These are phyloP conservation scores for Sarocladium oryzae DNA, from an alignment of 2,329 filamentous ascomycete genomes.

Conservation along the genomic window DNA sequence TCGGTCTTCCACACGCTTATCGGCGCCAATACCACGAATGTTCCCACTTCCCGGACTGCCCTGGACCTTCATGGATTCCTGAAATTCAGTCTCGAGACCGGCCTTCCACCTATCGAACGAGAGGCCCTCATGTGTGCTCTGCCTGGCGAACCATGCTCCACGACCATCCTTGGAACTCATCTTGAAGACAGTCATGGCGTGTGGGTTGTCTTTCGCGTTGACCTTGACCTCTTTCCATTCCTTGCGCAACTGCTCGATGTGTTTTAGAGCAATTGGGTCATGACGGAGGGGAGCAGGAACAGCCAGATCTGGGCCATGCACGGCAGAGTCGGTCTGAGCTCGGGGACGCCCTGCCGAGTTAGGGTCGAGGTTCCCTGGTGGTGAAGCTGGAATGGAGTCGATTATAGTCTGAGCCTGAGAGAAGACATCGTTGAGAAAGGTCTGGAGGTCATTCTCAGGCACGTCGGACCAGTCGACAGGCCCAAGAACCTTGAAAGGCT, in stretches of 20 bases:
- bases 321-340: slow-evolving; percentile 48
- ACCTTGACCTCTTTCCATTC: slow-evolving; percentile 85
- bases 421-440: slow-evolving; percentile 55
- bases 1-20: slow-evolving; percentile 62
- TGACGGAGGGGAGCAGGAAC: not conserved
- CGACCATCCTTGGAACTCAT: slow-evolving; percentile 70
- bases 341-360: slow-evolving; percentile 41
- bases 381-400: slow-evolving; percentile 61
- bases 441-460: slow-evolving; percentile 39
- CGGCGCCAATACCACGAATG: slow-evolving; percentile 79
- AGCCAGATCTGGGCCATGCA: slow-evolving; percentile 12
- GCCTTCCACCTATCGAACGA: slow-evolving; percentile 71
- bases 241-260: slow-evolving; percentile 56
- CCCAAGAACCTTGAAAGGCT: slow-evolving; percentile 50
- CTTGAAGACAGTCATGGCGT: slow-evolving; percentile 74
- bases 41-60: slow-evolving; percentile 65
- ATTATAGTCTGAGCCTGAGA: slow-evolving; percentile 61
- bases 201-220: slow-evolving; percentile 64
- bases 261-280: slow-evolving; percentile 37
- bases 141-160: slow-evolving; percentile 83
- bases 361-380: slow-evolving; percentile 33
- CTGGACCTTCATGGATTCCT: slow-evolving; percentile 65
- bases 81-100: slow-evolving; percentile 73
- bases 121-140: slow-evolving; percentile 74
- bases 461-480: slow-evolving; percentile 47